Evolutionary conservation across 2,329 filamentous ascomycete genomes (phyloP), one percentile per base, ranked within the genome.

Genomic region (Stenocarpella maydis): DNA sequence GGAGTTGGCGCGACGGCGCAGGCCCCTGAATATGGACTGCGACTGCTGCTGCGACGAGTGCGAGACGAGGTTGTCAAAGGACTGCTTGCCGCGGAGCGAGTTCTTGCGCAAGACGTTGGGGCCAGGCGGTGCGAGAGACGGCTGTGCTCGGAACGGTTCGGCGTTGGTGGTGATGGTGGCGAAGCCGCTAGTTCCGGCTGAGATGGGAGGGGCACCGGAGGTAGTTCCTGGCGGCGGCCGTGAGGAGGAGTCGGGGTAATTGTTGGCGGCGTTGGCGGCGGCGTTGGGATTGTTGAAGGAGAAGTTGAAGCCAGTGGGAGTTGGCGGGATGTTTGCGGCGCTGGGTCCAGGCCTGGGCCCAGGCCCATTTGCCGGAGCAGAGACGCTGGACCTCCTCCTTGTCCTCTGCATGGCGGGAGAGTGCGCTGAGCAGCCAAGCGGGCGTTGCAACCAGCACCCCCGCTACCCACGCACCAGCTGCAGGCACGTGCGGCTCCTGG

Each of bases 31-130:
- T 47, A 49, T 55, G 37, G 58, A 55, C 37, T 52, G 52, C 12
- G 43, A 60, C 37, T 60, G 37, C 47, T 49, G 53, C 39, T 69
- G 43, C 26, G 52, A 55, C 64, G 49, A 58, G 64, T 54, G 50
- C 47, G 50, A 65, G 63, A 54, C 58, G 37, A 64, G n/a, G 41
- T 63, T 68, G 34, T 64, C 78, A 15, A 81, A 79, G 19, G 87
- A 87, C 10, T 85, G 72, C 75, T 86, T 88, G 74, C 86, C 86
- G 68, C 82, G 80, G 75, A 87, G 86, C 53, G 86, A 88, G 28
- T 82, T 77, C 74, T 85, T 84, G 79, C 85, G 82, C 66, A 79
- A 73, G 65, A 79, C 70, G 74, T 76, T 78, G 37, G 74, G 72
- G 43, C 74, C 75, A 50, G 41, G 21, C 73, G 73, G 55, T 72